Conservation (phyloP, 257 asterid species). For the Solanum microdontum region DNA sequence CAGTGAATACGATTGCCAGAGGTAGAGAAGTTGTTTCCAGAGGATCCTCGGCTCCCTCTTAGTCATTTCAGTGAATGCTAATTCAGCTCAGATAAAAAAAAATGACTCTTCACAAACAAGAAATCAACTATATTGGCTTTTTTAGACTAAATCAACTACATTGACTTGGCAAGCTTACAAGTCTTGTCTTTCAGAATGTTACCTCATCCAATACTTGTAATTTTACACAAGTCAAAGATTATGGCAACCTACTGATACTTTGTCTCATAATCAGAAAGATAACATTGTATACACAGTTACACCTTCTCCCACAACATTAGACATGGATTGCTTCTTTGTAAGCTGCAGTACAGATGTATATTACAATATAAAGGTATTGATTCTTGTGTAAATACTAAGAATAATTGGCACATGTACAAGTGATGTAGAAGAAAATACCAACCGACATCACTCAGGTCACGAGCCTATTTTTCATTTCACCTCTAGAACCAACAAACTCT, state of each 20-base stretch:
- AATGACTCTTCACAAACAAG: not conserved
- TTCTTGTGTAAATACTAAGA: not conserved
- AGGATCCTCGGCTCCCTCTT: not conserved
- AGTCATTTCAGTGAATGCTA: not conserved
- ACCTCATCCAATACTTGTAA: not conserved
- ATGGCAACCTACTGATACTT: not conserved
- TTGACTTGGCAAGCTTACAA: not conserved
- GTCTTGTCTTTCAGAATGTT: not conserved
- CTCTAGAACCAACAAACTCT: not conserved
- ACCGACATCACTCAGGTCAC: not conserved
- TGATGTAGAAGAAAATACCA: not conserved
- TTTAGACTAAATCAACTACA: not conserved
- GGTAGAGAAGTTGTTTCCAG: no score
- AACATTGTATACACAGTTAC: not conserved
- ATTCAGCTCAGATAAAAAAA: not conserved
- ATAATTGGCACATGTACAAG: not conserved
- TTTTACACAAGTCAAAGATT: not conserved
- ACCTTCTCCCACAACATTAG: not conserved
- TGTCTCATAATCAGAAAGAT: not conserved
- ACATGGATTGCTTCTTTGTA: not conserved
- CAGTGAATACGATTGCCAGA: no score
- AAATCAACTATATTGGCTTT: not conserved
- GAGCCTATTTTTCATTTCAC: not conserved
- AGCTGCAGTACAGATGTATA: not conserved
- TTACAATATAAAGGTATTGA: not conserved